phyloP scores from a whole-genome alignment of 768 basidiomycete species.

The Naematelia encephala region DNA sequence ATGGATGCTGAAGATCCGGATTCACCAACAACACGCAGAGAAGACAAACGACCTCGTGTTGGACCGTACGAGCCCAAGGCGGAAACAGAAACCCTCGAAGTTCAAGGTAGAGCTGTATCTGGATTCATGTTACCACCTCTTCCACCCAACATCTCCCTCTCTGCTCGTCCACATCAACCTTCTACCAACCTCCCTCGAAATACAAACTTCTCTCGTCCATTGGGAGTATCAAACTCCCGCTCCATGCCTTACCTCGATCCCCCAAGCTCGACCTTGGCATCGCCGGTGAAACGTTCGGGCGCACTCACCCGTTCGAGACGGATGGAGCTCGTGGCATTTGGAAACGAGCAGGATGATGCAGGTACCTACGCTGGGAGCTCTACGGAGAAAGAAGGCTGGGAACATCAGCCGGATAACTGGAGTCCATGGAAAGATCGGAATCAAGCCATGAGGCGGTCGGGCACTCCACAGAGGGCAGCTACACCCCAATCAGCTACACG shows the following conservation, averaged over 20 bases:
- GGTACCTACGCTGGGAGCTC: neutral
- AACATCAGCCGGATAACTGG: slow-evolving; percentile 17
- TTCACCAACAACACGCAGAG: slow-evolving; percentile 6
- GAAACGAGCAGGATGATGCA: slow-evolving; percentile 10
- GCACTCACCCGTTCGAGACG: slow-evolving; percentile 15
- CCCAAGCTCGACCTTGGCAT: slow-evolving; percentile 10
- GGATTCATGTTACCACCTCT: slow-evolving; percentile 27
- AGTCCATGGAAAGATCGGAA: slow-evolving; percentile 26
- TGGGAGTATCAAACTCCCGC: slow-evolving; percentile 6
- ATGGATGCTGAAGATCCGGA: slow-evolving; percentile 19
- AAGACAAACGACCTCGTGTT: slow-evolving; percentile 3
- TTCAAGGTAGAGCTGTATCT: slow-evolving; percentile 22
- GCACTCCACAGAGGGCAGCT: neutral
- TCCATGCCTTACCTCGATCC: slow-evolving; percentile 34
- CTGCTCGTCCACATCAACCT: slow-evolving; percentile 3
- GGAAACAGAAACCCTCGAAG: neutral
- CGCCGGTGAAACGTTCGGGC: slow-evolving; percentile 10
- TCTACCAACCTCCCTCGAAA: neutral
- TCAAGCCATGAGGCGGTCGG: neutral
- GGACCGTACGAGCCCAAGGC: slow-evolving; percentile 1
- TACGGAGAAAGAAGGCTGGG: neutral
- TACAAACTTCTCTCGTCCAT: slow-evolving; percentile 28
- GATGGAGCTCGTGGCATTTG: slow-evolving; percentile 9
- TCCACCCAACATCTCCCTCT: slow-evolving; percentile 20
- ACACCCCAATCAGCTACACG: slow-evolving; percentile 3